Percentiles rank a stretch among this genome's conserved stretches.
phyloP scores from a whole-genome alignment of 169 alveolate genomes.

The Cystoisospora suis region DNA sequence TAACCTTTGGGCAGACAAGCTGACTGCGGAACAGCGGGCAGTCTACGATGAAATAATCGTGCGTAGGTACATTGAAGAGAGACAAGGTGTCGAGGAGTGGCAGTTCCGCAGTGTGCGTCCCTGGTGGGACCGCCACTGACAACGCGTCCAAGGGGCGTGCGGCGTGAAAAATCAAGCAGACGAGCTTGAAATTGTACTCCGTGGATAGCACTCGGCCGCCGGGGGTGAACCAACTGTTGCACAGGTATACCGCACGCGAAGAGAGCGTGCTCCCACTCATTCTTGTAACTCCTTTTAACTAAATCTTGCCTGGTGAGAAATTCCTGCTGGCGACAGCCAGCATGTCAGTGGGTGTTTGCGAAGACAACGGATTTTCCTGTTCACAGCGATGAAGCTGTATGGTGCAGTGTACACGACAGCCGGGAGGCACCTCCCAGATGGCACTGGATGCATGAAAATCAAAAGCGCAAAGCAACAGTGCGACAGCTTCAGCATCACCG shows the following conservation, averaged over 20 bases:
- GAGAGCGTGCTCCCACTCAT: too few relatives aligned
- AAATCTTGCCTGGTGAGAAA: too few relatives aligned
- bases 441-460: too few relatives aligned
- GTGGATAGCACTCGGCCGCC: background rate
- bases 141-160: background rate
- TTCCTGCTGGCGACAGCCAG: too few relatives aligned
- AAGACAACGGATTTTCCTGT: too few relatives aligned
- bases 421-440: too few relatives aligned
- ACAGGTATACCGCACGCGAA: background rate
- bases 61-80: slow-evolving; percentile 40
- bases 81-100: slow-evolving; percentile 31
- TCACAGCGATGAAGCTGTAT: too few relatives aligned
- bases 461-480: too few relatives aligned
- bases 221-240: background rate
- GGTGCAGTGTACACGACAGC: too few relatives aligned
- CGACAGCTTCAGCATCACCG: too few relatives aligned
- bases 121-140: background rate
- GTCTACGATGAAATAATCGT: slow-evolving; percentile 51
- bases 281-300: too few relatives aligned
- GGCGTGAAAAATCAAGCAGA: background rate
- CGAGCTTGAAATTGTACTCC: background rate
- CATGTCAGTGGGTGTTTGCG: too few relatives aligned
- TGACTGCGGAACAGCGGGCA: slow-evolving; percentile 60
- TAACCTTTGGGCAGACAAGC: slow-evolving; percentile 55
- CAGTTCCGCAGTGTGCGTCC: background rate